Base-by-base conservation (phyloP, 2,329 filamentous ascomycete species). In the Pseudogymnoascus sp. region DNA sequence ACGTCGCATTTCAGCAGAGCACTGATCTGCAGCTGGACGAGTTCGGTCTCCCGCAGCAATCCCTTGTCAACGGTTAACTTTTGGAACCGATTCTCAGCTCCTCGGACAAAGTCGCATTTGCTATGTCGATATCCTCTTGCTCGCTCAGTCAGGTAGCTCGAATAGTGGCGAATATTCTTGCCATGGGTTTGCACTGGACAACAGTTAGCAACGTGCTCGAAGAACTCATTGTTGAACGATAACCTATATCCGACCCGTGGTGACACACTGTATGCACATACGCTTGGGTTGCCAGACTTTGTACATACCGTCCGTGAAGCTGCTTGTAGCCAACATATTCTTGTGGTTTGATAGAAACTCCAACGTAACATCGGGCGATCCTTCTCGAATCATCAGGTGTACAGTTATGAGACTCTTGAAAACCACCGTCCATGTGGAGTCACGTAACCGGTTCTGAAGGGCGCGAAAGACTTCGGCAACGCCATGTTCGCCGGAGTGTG, bases 361-460 rank as follows among this genome's bases (percentile, higher is more conserved):
- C 67, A 99, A 80, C 2, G 94, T 96, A 58, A 92, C 89, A 73
- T 97, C 91, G 35, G 88, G 86, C 66, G 92, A 88, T 61, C 94
- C 94, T 78, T 99, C 94, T 68, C 94, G 86, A 73, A 99, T 94
- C 94, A 99, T 97, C 65, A 97, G 80, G 75, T 99, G 94, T 55
- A 96, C 86, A 58, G 96, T 94, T 70, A 97, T 96, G 68, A 99
- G 81, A 70, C 91, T 88, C 80, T 99, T 99, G 86, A 97, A 96
- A 67, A 96, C 93, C 63, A 97, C 92, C n/a, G 94, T 99, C 94
- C 94, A 99, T 81, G 94, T 96, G 68, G 93, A 93, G 75, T 99
- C 94, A 73, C 92, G 88, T 68, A 99, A 78, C 60, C 94, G 86
- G 74, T 91, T 86, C 73, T 95, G 92, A 61, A 99, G 80, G 42